Evolutionary conservation across 768 basidiomycete species (phyloP), one percentile per base, ranked within the genome.

Genomic region (Tricholoma flavovirens): DNA sequence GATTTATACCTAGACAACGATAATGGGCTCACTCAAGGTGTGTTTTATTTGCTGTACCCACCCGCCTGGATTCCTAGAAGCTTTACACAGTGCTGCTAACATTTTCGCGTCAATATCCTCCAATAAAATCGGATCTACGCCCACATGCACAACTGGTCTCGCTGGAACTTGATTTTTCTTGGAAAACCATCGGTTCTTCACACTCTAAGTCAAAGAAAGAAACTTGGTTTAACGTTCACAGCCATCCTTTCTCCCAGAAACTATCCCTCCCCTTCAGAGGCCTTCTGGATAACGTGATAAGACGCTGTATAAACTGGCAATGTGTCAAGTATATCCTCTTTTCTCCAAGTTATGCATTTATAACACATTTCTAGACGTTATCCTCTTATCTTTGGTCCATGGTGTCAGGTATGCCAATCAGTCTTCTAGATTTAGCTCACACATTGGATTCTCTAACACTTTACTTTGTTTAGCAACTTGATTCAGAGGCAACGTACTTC

Each of bases 311-410:
- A 33, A 78, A 69, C 19, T 72, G 75, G 60, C 83, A 88, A 51
- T 71, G 89, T 33, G 79, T 85, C 48, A 81, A 76, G 87, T 86
- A 62, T 42, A 52, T 51, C 36, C 57, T 19, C 42, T 24, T 38
- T 26, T 35, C 11, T 24, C 58, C 10, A 57, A 35, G 54, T 52
- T 51, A 56, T 61, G 17, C 43, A 19, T 5, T 11, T 29, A n/a
- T 43, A 32, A 53, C 32, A 17, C 21, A 49, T 10, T 43, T 36
- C 33, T 61, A 91, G 90, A 63, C 83, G 83, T 2, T 90, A 90
- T 70, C 90, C 90, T 19, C 73, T 89, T 36, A 80, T 90, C 55
- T 92, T 91, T 66, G 90, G 90, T 2, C 68, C 75, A 24, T 84
- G 83, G 83, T 74, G 77, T 64, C 77, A 77, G 74, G 88, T 86